These are phyloP conservation scores for Leishmania tropica DNA, from an alignment of 208 protist species.

Conservation along the genomic window DNA sequence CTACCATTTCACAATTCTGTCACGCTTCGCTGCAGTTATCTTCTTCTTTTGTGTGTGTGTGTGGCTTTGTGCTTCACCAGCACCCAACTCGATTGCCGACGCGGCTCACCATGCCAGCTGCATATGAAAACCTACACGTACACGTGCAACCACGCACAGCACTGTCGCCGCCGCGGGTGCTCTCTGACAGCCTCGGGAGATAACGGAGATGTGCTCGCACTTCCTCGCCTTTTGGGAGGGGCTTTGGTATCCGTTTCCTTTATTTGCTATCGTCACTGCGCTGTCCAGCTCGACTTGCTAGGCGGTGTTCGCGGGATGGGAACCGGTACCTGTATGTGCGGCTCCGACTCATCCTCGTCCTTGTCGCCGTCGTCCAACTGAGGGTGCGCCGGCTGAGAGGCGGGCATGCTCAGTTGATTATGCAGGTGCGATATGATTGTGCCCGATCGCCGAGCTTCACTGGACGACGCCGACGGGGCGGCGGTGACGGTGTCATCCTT, in stretches of 20 bases:
- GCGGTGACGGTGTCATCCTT: neutral
- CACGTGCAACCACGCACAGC: neutral
- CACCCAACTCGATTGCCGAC: neutral
- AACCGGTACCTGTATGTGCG: conserved; percentile 11
- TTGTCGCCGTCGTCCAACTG: neutral
- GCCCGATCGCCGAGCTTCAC: too few species aligned
- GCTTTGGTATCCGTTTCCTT: neutral
- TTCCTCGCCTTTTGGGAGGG: neutral
- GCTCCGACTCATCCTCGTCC: conserved; percentile 14
- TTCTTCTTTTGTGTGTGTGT: neutral
- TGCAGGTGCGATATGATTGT: neutral
- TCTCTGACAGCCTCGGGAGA: neutral
- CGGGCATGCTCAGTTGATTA: neutral
- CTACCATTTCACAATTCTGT: neutral
- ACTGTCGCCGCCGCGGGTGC: neutral
- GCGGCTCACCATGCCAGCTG: neutral
- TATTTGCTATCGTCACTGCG: neutral
- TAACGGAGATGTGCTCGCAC: too few species aligned
- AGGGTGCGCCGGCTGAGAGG: neutral
- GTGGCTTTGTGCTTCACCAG: neutral
- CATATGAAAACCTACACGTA: neutral
- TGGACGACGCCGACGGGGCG: neutral
- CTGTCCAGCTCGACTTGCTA: neutral
- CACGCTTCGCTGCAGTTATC: neutral
- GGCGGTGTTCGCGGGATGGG: conserved; percentile 9